Base-by-base conservation (phyloP, 805 yeast genomes). In the Candida andamanensis region DNA sequence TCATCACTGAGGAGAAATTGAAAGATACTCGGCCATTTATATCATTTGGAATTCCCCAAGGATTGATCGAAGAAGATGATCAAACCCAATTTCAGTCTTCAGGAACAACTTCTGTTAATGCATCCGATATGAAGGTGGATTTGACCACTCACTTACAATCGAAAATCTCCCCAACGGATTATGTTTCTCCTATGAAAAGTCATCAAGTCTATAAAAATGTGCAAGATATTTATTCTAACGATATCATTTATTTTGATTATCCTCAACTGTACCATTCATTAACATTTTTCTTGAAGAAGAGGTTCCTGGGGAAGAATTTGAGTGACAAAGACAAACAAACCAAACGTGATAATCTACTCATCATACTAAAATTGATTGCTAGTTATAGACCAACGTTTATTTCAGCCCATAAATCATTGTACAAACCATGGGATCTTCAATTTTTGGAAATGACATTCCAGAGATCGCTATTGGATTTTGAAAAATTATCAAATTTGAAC, bases 371-470 rank as follows among this genome's bases (percentile, higher is more conserved):
- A 58, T 59, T 74, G 38, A 67, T 78, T 67, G 82, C 79, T 32
- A 63, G 74, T 45, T 80, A 79, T 48, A 62, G 90, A 33, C 90
- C 92, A 9, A 76, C 85, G 10, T 84, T 84, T 46, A 81, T 80
- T 13, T 76, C 86, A 14, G 80, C 87, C 1, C 83, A 86, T 30
- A 76, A 83, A 45, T 74, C 79, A 5, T 60, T 84, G 26, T 51
- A 64, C 33, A 79, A 75, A 45, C 87, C 82, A 41, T 76, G 76
- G 49, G 92, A 84, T 50, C 56, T 81, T 29, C 70, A 80, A 24
- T 74, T 63, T 31, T 47, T 64, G 29, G 72, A 66, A 39, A 63
- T 64, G 70, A 51, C 67, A 17, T 63, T 66, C 41, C 72, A 63
- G 48, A 47, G 69, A 30, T 64, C 60, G 20, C 54, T 60, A 42